Percentiles rank a stretch among this genome's conserved stretches.
Conservation (phyloP, 768 basidiomycete species). For the Lentinula detonsa region DNA sequence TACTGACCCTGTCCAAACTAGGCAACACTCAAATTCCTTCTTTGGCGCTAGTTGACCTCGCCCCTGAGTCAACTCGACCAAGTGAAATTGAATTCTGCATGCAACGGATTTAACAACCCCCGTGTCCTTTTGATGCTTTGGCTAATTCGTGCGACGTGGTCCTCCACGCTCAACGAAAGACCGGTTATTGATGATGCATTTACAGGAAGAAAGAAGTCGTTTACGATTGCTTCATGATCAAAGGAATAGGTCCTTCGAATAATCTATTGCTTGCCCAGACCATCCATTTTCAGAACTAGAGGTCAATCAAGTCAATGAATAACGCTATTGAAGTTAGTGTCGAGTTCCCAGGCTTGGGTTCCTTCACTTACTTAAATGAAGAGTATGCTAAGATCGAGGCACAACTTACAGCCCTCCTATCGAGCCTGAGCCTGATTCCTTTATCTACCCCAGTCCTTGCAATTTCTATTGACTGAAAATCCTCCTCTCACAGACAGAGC, state of each 20-base stretch:
- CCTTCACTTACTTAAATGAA: slow-evolving; percentile 3
- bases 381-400: slow-evolving; percentile 2
- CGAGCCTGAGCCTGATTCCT: not conserved
- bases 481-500: not conserved
- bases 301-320: not conserved
- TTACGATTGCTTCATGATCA: not conserved
- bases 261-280: not conserved
- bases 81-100: not conserved
- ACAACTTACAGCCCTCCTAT: slow-evolving; percentile 3
- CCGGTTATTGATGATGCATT: not conserved
- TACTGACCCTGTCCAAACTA: not conserved
- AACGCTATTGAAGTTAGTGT: not conserved
- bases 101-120: not conserved
- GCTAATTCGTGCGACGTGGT: not conserved
- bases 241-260: not conserved
- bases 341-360: not conserved
- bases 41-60: not conserved
- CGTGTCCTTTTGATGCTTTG: not conserved
- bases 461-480: not conserved
- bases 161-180: not conserved
- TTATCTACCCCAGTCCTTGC: not conserved
- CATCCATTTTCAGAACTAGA: not conserved
- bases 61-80: not conserved
- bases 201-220: not conserved
- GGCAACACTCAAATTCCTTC: not conserved